Evolutionary conservation across 208 protist species (phyloP).

Genomic region (Chromosphaera perkinsii): DNA sequence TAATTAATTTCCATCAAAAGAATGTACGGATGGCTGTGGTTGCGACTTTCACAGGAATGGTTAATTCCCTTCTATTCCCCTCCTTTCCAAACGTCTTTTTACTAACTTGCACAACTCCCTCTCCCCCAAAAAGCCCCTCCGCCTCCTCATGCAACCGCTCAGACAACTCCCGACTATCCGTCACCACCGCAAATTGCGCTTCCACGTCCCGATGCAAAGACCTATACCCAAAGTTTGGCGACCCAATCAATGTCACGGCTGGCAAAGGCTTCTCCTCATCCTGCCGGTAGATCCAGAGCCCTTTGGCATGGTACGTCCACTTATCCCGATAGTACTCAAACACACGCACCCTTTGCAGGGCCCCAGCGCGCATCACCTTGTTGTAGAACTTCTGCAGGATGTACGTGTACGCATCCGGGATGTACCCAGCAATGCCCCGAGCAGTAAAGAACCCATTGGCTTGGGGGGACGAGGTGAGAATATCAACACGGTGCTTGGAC

Average conservation of each 20-base stretch:
- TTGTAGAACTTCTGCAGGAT: constrained; percentile 37
- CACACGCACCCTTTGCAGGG: constrained; percentile 20
- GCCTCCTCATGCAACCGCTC: too few relatives aligned
- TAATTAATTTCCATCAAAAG: too few relatives aligned
- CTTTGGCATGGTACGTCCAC: constrained; percentile 54
- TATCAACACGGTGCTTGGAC: constrained; percentile 21
- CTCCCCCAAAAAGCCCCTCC: too few relatives aligned
- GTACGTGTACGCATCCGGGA: constrained; percentile 39
- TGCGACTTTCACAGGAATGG: too few relatives aligned
- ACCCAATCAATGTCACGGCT: constrained; percentile 45
- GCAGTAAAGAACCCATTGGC: constrained; percentile 50
- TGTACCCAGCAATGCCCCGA: constrained; percentile 24
- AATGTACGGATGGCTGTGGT: too few relatives aligned
- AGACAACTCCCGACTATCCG: too few relatives aligned
- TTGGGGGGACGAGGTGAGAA: constrained; percentile 38
- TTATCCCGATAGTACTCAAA: constrained; percentile 38
- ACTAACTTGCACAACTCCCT: too few relatives aligned
- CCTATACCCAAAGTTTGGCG: constrained; percentile 46
- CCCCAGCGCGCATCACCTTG: background rate
- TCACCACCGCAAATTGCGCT: constrained; percentile 42
- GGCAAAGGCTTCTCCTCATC: constrained; percentile 7
- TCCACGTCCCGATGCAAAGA: constrained; percentile 41
- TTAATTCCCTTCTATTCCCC: too few relatives aligned
- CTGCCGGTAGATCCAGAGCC: constrained; percentile 32
- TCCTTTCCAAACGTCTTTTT: too few relatives aligned